Base-by-base conservation (phyloP, 306 rosid genomes). In the Rubus idaeus region DNA sequence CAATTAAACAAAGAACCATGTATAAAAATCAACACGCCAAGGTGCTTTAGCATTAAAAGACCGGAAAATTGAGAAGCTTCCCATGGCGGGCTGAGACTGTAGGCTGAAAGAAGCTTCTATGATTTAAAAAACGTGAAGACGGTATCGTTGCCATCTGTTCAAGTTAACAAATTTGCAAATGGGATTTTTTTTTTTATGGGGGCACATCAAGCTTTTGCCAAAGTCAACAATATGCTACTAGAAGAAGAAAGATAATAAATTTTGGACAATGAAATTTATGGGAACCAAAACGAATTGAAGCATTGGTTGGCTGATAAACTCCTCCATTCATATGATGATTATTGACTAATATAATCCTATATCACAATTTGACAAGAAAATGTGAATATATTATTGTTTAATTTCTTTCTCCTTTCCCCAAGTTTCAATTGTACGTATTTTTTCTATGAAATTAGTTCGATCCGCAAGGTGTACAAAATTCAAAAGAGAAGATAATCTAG, bases 71-170 rank as follows among this genome's bases (percentile, higher is more conserved):
- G 47, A 44, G 52, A 66, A 66, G 70, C 51, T 66, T 65, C 14
- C 21, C 39, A 39, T 16, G 77, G 45, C 30, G 5, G 45, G 57
- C 45, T 17, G 18, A 5, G 0, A 45, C n/a, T 14, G 45, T 26
- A 6, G 26, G 16, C 77, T 8, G 57, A 46, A 42, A 60, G 69
- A 74, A 74, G 69, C 56, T 74, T 74, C 77, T 65, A 14, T 30
- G 12, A 0, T 2, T 9, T 12, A 39, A 52, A 10, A 61, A 60
- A 58, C 45, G 26, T 73, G 68, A 9, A 14, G 21, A 20, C 66
- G 30, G 10, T 10, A n/a, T 52, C 42, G 47, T 72, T 23, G 45
- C 30, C 69, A 42, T 21, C 50, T 58, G 42, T 3, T 60, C 46
- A 44, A 10, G 57, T 44, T 26, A 58, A 2, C 23, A 23, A 4